These are phyloP conservation scores for Thermochaetoides dissita DNA, from an alignment of 2,329 filamentous ascomycete species.

Conservation along the genomic window DNA sequence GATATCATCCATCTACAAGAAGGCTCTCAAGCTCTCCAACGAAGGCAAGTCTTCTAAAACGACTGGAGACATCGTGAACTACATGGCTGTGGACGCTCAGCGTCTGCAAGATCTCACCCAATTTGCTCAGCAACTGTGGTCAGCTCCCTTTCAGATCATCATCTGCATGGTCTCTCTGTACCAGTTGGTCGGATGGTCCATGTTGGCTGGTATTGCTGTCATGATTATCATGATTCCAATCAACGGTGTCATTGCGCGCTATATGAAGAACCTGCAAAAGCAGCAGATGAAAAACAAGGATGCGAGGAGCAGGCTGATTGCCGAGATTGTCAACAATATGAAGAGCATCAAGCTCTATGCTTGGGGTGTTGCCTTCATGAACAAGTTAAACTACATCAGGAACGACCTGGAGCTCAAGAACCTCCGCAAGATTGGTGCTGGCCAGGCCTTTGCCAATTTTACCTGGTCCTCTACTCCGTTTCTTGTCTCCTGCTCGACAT, in stretches of 20 bases:
- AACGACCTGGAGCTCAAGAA: slow-evolving; percentile 95
- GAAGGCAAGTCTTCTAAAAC: slow-evolving; percentile 80
- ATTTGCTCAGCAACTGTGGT: slow-evolving; percentile 91
- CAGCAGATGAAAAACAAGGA: slow-evolving; percentile 99
- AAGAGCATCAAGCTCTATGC: slow-evolving; percentile 99
- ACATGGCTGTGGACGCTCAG: slow-evolving; percentile 97
- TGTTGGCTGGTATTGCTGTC: slow-evolving; percentile 85
- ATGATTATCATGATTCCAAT: slow-evolving; percentile 98
- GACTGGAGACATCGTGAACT: slow-evolving; percentile 96
- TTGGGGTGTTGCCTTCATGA: slow-evolving; percentile 95
- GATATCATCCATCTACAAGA: slow-evolving; percentile 82
- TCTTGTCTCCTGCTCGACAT: slow-evolving; percentile 92
- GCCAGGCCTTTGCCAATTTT: slow-evolving; percentile 89
- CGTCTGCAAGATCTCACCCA: slow-evolving; percentile 88
- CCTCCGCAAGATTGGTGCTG: slow-evolving; percentile 85
- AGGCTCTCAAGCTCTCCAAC: slow-evolving; percentile 79
- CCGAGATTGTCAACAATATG: slow-evolving; percentile 98
- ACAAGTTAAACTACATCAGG: slow-evolving; percentile 86
- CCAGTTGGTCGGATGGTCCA: slow-evolving; percentile 83
- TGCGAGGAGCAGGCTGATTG: slow-evolving; percentile 79
- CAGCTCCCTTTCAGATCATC: slow-evolving; percentile 87
- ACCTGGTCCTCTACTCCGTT: slow-evolving; percentile 97
- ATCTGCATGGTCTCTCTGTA: slow-evolving; percentile 95
- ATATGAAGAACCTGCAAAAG: slow-evolving; percentile 93
- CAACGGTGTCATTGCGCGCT: slow-evolving; percentile 77